Base-by-base conservation (phyloP, 2,329 filamentous ascomycete species). In the Arthroderma uncinatum region DNA sequence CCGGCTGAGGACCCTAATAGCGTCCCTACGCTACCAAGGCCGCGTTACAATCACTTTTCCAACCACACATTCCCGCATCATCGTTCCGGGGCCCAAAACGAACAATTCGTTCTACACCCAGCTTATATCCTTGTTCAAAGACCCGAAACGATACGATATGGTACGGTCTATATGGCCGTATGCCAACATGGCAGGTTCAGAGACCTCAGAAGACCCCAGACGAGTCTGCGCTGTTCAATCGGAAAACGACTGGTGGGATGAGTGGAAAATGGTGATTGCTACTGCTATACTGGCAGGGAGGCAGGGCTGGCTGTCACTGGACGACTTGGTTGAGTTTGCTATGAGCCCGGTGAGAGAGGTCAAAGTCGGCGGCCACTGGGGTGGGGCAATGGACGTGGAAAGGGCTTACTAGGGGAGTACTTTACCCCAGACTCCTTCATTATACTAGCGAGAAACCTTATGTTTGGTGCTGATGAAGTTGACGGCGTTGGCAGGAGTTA, bases 151-250 rank as follows among this genome's bases (percentile, higher is more conserved):
- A 16, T 55, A 55, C 36, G 53, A 39, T 40, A 40, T 55, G 33
- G 53, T 55, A 10, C 34, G 37, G 34, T 55, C 53, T 10, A 40
- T 55, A 12, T 55, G 53, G 53, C 53, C 53, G 14, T 55, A 55
- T 16, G 53, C 53, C 14, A 55, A 55, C 9, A 55, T 55, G 53
- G 53, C 33, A 7, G 33, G 25, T 14, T 23, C 34, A 5, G 44
- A 48, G 23, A 48, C 44, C 1, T 28, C 44, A 28, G 44, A 48
- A 5, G 53, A 33, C 14, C 34, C 33, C 12, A 28, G 53, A 30
- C 21, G 53, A 28, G 37, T 40, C 2, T 55, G 53, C 23, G 53
- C 53, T 19, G 53, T 55, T 10, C 53, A 55, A 28, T 39, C 25
- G 9, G 53, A 55, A 19, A 33, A 44, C 5, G 34, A 55, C 8